These are phyloP conservation scores for Colletotrichum paranaense DNA, from an alignment of 2,329 filamentous ascomycete species.

Conservation along the genomic window DNA sequence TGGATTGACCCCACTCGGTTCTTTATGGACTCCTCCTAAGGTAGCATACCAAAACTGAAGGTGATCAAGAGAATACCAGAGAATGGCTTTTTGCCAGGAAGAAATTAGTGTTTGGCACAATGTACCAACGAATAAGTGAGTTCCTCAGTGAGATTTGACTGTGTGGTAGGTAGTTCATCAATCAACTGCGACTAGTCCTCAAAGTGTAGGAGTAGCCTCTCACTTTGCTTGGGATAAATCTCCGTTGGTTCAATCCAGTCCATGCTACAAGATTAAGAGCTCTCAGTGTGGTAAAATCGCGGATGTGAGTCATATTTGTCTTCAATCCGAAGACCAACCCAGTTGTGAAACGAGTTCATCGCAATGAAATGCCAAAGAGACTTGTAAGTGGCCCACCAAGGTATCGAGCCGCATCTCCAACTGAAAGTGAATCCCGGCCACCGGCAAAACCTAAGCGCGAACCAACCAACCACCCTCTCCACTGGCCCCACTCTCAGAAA, in stretches of 20 bases:
- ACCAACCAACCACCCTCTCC: not conserved
- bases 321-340: not conserved
- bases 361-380: slow-evolving; percentile 1
- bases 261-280: too few relatives aligned
- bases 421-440: slow-evolving; percentile 6
- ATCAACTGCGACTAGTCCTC: too few relatives aligned
- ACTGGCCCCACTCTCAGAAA: not conserved
- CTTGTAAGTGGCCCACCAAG: not conserved
- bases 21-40: not conserved
- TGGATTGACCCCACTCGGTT: not conserved
- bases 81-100: too few relatives aligned
- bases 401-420: not conserved
- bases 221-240: too few relatives aligned
- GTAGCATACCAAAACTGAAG: not conserved
- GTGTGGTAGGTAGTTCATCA: too few relatives aligned
- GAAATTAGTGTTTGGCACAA: too few relatives aligned
- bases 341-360: not conserved
- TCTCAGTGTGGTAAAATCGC: too few relatives aligned
- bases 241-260: too few relatives aligned
- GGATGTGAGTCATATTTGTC: too few relatives aligned
- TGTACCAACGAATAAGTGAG: too few relatives aligned
- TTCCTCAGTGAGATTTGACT: too few relatives aligned
- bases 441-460: slow-evolving; percentile 22
- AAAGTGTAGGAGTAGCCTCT: too few relatives aligned
- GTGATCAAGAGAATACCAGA: not conserved